Percentiles rank a stretch among this genome's conserved stretches.
phyloP scores from a whole-genome alignment of 2,329 filamentous ascomycete genomes.

The Neospermospora avenae region DNA sequence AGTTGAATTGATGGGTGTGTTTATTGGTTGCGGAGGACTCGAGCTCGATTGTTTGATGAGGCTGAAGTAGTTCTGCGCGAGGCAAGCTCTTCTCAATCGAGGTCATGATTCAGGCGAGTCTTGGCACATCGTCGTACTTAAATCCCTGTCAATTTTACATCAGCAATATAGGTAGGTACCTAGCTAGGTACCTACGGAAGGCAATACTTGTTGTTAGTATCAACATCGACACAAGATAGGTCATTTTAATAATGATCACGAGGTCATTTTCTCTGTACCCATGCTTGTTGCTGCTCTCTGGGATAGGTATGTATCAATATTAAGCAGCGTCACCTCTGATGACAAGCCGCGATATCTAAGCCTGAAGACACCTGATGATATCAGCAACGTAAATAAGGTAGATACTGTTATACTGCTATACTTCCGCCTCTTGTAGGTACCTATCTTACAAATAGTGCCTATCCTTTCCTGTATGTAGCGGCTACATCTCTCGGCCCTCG shows the following conservation, averaged over 20 bases:
- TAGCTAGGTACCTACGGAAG: too few relatives aligned
- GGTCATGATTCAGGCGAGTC: slow-evolving; percentile 5
- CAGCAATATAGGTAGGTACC: too few relatives aligned
- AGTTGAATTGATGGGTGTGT: not conserved
- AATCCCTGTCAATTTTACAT: too few relatives aligned
- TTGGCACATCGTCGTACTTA: slow-evolving; percentile 7
- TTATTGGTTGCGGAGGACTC: not conserved
- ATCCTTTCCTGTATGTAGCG: not conserved
- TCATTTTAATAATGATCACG: not conserved
- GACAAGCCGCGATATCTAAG: too few relatives aligned
- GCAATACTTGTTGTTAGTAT: not conserved
- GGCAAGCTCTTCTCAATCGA: not conserved
- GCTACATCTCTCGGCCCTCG: not conserved
- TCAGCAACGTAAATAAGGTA: too few relatives aligned
- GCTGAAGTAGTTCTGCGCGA: not conserved
- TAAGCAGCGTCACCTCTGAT: not conserved
- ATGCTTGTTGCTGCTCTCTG: not conserved
- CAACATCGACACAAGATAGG: not conserved
- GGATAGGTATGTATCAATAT: not conserved
- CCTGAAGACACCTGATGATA: too few relatives aligned
- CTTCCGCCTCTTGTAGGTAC: too few relatives aligned
- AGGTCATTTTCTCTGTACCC: not conserved
- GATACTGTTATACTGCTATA: too few relatives aligned
- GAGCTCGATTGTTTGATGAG: not conserved
- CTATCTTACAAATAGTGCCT: too few relatives aligned